Evolutionary conservation across 2,329 filamentous ascomycete species (phyloP), one percentile per base, ranked within the genome.

Genomic region (Alternaria arborescens): DNA sequence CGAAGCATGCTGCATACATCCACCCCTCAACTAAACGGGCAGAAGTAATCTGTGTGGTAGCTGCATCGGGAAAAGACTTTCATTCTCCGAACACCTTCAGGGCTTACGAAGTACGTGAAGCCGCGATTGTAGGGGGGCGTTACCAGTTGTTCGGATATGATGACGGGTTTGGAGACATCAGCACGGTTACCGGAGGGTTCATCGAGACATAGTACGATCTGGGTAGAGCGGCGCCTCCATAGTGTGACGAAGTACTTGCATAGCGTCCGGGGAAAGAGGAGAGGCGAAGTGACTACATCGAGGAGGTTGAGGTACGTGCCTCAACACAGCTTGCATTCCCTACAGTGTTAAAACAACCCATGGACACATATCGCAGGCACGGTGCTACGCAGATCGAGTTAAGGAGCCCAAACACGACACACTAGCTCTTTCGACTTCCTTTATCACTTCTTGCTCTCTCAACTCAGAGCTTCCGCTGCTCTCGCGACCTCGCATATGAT

Each of bases 201-300:
- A 62, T 60, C 58, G 34, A 67, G 58, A 55, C 52, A 58, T 54
- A 59, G 56, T 57, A 61, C 34, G 58, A 58, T 44, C 47, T 62
- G 57, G 52, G 60, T 62, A 62, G 55, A 64, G 57, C 66, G 64
- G 60, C 55, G 55, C 41, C 24, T 48, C 48, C 59, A 66, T 59
- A 56, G 60, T 71, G 63, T 64, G 64, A 64, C 57, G 34, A 59
- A 62, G 57, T 47, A 59, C 58, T 57, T 66, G 56, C 53, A 55
- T 61, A 60, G 58, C 58, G 61, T 57, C 52, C 67, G 64, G 64
- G 60, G 59, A 69, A 60, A 70, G 69, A 70, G 67, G 68, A 70
- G 68, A 68, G 8, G 67, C 64, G 66, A 68, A 58, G 38, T 60
- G 32, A 26, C 12, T 59, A 64, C 8, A 24, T 57, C 43, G 32